Conservation (phyloP, 1,284 basidiomycete species). For the Cutaneotrichosporon arboriforme region DNA sequence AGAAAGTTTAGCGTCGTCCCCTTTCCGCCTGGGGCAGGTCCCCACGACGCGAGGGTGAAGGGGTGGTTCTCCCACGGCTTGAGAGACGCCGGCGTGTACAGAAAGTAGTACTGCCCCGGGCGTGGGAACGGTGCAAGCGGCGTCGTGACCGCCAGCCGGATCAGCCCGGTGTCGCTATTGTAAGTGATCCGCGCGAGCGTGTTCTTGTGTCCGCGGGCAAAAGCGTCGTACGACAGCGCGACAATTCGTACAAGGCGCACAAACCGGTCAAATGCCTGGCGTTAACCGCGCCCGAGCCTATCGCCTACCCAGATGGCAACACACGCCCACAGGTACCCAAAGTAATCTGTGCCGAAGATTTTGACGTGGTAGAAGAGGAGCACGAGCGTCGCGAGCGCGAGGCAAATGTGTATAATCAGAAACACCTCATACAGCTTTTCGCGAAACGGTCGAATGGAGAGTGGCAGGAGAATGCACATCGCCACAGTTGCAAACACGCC, state of each 20-base stretch:
- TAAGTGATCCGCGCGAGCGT: too few species aligned
- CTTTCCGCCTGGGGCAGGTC: neutral
- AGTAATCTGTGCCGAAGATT: constrained; percentile 18
- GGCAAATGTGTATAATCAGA: constrained; percentile 27
- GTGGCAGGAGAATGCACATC: constrained; percentile 19
- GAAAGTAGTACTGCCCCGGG: constrained; percentile 31
- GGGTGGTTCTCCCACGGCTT: constrained; percentile 35
- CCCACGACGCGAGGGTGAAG: constrained; percentile 28
- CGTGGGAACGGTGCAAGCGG: constrained; percentile 16
- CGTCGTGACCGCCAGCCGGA: constrained; percentile 25
- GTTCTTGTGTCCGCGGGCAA: too few species aligned
- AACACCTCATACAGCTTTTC: constrained; percentile 28
- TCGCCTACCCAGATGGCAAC: constrained; percentile 23
- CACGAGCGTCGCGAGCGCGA: constrained; percentile 23
- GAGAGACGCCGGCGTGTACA: constrained; percentile 24
- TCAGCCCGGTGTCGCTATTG: constrained; percentile 14
- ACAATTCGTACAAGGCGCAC: constrained; percentile 24
- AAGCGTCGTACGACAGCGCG: constrained; percentile 16
- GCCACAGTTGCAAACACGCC: constrained; percentile 16
- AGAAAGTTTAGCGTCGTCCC: constrained; percentile 23
- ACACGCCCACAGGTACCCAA: constrained; percentile 23
- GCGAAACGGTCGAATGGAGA: constrained; percentile 23
- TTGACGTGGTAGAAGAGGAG: constrained; percentile 27
- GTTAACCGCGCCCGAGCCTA: neutral
- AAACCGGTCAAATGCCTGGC: constrained; percentile 20